phyloP scores from a whole-genome alignment of 2,329 filamentous ascomycete genomes.

The Teratosphaeria viscida region DNA sequence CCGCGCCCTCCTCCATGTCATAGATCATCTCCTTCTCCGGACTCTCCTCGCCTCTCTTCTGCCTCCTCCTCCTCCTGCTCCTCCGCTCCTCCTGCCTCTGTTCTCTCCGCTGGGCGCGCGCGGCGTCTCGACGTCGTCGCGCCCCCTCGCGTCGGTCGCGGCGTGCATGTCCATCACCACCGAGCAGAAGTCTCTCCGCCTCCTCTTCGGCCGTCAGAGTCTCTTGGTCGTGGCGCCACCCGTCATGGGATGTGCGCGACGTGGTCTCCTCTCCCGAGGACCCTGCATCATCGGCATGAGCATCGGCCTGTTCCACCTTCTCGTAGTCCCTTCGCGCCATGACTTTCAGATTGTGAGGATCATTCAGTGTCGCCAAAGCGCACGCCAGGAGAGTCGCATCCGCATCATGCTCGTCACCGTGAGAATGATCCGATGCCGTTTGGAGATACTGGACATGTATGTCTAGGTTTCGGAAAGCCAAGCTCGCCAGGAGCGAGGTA shows the following conservation, averaged over 20 bases:
- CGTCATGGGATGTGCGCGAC: constrained; percentile 8
- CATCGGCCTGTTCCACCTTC: constrained; percentile 5
- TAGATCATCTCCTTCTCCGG: constrained; percentile 64
- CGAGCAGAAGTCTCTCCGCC: constrained; percentile 24
- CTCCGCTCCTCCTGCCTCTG: constrained; percentile 18
- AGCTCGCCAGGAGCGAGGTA: background rate
- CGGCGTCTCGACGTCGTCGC: constrained; percentile 6
- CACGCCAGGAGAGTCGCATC: background rate
- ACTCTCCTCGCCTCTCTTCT: constrained; percentile 47
- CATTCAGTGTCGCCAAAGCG: background rate
- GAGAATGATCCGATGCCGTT: background rate
- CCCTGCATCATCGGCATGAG: background rate
- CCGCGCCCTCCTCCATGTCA: constrained; percentile 73
- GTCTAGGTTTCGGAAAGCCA: background rate
- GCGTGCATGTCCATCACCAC: background rate
- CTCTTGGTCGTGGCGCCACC: constrained; percentile 24
- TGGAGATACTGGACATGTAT: background rate
- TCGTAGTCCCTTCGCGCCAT: constrained; percentile 6
- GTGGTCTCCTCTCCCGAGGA: background rate
- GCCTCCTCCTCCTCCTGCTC: constrained; percentile 40
- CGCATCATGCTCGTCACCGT: background rate
- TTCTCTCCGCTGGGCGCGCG: constrained; percentile 11
- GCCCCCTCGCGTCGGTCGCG: constrained; percentile 10
- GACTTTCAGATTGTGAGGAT: background rate
- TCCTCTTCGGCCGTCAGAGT: constrained; percentile 35